Base-by-base conservation (phyloP, 2,329 filamentous ascomycete species). In the Ophiostoma pallidulum region DNA sequence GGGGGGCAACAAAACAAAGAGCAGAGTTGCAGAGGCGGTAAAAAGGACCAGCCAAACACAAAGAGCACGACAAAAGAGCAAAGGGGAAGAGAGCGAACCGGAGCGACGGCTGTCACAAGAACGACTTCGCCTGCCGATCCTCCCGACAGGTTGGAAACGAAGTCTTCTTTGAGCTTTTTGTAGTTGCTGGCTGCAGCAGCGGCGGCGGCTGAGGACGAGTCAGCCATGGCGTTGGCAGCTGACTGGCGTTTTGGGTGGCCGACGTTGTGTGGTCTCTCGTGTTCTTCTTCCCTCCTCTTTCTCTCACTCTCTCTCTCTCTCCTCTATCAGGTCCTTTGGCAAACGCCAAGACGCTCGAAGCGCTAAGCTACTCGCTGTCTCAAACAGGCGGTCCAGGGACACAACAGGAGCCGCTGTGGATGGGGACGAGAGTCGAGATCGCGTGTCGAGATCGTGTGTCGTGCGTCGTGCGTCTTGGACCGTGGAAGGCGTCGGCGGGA, bases 151-250 rank as follows among this genome's bases (percentile, higher is more conserved):
- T 89, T 86, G 47, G 91, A 95, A 60, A 98, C 92, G 64, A 95
- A 95, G 61, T 88, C 88, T 72, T 94, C 90, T 70, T 98, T 98
- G 57, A 84, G 75, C 59, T 84, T 78, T 69, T 96, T 98, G 72
- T 96, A 95, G 66, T 75, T 82, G 50, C 66, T 65, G 40, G 68
- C 58, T 60, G 64, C 51, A 4, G 54, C 45, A 3, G 48, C 53
- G 1, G 48, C 49, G 20, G 33, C 42, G 7, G 41, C 16, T 20
- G 45, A 24, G 6, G 43, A 26, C 4, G 45, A 40, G 47, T 54
- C 47, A 20, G 42, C 47, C 48, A 50, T 51, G 26, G 7, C 16
- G 22, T 4, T 18, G n/a, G 10, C 8, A 10, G 35, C n/a, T 37
- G n/a, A 4, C n/a, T 20, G 4, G n/a, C n/a, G n/a, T n/a, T n/a